These are phyloP conservation scores for Annulohypoxylon nitens DNA, from an alignment of 495 filamentous ascomycete genomes.

Conservation along the genomic window DNA sequence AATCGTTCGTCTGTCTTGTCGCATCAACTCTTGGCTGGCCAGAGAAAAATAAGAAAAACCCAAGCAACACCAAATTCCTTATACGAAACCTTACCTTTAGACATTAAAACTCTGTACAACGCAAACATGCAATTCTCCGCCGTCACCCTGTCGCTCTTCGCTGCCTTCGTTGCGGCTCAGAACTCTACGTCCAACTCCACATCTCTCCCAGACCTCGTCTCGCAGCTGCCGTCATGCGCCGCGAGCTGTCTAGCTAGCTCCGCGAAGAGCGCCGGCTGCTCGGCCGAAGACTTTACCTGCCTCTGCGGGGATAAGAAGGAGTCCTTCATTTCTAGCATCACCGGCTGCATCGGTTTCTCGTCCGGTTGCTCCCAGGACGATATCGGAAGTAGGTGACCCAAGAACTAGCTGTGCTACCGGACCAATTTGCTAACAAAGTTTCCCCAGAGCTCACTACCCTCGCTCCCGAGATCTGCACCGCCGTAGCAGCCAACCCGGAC, in stretches of 20 bases:
- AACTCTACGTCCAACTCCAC: conserved; percentile 40
- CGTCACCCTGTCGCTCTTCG: conserved; percentile 43
- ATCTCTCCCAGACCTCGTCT: conserved; percentile 47
- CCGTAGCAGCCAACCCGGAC: conserved; percentile 41
- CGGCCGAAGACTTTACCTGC: conserved; percentile 47
- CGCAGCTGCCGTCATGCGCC: conserved; percentile 48
- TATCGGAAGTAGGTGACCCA: conserved; percentile 40
- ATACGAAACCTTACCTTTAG: background rate
- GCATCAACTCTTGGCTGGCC: conserved; percentile 39
- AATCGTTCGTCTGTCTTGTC: conserved; percentile 18
- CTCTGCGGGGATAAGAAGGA: conserved; percentile 40
- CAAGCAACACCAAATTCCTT: background rate
- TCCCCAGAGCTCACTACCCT: conserved; percentile 37
- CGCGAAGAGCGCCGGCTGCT: conserved; percentile 39
- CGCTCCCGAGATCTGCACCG: conserved; percentile 48
- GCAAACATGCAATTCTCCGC: conserved; percentile 47
- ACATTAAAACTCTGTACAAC: conserved; percentile 13
- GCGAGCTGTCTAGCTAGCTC: conserved; percentile 38
- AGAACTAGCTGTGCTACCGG: background rate
- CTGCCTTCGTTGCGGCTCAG: conserved; percentile 46
- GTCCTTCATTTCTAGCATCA: conserved; percentile 33
- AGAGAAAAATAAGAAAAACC: conserved; percentile 18
- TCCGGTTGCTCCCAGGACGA: conserved; percentile 40
- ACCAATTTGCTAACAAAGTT: conserved; percentile 22
- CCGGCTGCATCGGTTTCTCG: conserved; percentile 37